phyloP scores from a whole-genome alignment of 495 filamentous ascomycete species.

The Lentithecium fluviatile region DNA sequence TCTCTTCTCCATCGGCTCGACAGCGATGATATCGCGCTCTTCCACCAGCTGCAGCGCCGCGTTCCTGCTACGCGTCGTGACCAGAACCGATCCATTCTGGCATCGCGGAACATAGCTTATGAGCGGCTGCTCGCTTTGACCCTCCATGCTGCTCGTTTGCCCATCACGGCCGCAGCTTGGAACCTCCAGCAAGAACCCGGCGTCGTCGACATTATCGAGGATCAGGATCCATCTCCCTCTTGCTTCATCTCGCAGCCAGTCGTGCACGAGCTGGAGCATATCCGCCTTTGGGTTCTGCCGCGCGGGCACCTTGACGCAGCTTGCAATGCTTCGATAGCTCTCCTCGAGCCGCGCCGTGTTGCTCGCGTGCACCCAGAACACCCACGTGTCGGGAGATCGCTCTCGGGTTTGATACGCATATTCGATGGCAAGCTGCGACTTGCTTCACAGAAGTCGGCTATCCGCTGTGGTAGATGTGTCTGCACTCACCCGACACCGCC shows the following conservation, averaged over 20 bases:
- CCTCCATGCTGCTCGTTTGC: too few species aligned
- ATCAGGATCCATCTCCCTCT: background rate
- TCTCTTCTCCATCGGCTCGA: too few species aligned
- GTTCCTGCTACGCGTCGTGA: too few species aligned
- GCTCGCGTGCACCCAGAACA: constrained; percentile 27
- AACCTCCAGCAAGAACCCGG: background rate
- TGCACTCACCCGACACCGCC: constrained; percentile 52
- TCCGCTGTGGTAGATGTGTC: background rate
- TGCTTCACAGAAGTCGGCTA: constrained; percentile 1
- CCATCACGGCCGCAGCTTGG: constrained; percentile 4
- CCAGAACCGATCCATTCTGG: too few species aligned
- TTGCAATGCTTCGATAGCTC: constrained; percentile 11
- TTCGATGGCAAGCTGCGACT: constrained; percentile 24
- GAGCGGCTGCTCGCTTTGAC: too few species aligned
- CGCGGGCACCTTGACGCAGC: constrained; percentile 10
- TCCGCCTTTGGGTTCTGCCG: constrained; percentile 7
- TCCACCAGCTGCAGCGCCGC: too few species aligned
- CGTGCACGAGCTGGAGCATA: constrained; percentile 12
- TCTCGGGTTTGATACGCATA: constrained; percentile 7
- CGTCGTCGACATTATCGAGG: too few species aligned
- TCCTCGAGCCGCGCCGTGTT: constrained; percentile 14
- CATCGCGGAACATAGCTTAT: too few species aligned
- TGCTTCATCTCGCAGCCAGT: constrained; percentile 11
- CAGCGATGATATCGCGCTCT: too few species aligned
- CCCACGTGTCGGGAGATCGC: background rate